Conservation (phyloP, 495 filamentous ascomycete genomes). For the Cudoniella acicularis region DNA sequence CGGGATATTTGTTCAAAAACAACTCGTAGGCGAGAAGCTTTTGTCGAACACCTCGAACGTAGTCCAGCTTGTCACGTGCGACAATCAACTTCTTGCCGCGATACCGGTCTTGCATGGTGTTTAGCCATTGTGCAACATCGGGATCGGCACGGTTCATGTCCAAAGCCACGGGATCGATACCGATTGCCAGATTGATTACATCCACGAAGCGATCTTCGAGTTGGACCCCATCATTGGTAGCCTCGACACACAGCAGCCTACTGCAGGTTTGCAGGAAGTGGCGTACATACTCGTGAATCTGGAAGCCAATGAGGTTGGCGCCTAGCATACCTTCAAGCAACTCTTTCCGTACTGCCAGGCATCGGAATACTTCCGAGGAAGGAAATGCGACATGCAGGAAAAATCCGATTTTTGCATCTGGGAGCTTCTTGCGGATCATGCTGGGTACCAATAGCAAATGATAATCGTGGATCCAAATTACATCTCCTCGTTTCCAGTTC, state of each 20-base stretch:
- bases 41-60: conserved; percentile 83
- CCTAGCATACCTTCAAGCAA: conserved; percentile 88
- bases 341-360: conserved; percentile 76
- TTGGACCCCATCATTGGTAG: conserved; percentile 80
- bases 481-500: conserved; percentile 87
- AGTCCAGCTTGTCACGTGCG: conserved; percentile 87
- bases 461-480: conserved; percentile 93
- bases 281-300: conserved; percentile 85
- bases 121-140: conserved; percentile 73
- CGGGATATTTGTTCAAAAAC: conserved; percentile 87
- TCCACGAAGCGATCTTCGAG: conserved; percentile 92
- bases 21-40: conserved; percentile 90
- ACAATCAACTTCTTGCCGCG: conserved; percentile 84
- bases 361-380: conserved; percentile 91
- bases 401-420: conserved; percentile 90
- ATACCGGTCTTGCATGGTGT: conserved; percentile 74
- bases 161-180: conserved; percentile 78
- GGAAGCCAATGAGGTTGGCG: conserved; percentile 86
- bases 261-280: conserved; percentile 95
- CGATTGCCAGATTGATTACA: conserved; percentile 69
- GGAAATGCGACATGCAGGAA: conserved; percentile 94
- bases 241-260: conserved; percentile 78
- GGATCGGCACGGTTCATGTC: conserved; percentile 64
- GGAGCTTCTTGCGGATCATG: conserved; percentile 83
- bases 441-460: conserved; percentile 86